Conservation (phyloP, 2,329 filamentous ascomycete species). For the Emmonsiellopsis sp. region DNA sequence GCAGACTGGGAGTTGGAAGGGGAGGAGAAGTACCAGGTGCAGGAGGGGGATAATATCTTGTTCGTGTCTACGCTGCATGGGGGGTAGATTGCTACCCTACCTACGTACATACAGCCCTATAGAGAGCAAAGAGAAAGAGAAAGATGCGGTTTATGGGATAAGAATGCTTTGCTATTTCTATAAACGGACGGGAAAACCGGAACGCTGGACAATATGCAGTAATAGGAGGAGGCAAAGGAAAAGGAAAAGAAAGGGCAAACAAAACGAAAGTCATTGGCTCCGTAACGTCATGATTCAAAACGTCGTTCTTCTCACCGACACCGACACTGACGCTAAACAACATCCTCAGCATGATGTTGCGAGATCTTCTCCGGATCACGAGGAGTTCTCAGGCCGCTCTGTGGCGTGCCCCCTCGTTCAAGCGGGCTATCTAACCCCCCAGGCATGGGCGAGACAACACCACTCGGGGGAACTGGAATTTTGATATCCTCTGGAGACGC, state of each 20-base stretch:
- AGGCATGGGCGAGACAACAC: slow-evolving; percentile 35
- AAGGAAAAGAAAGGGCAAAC: background rate
- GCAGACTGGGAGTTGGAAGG: slow-evolving; percentile 98
- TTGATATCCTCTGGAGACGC: slow-evolving; percentile 72
- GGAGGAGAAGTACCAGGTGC: slow-evolving; percentile 79
- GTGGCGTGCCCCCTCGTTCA: slow-evolving; percentile 34
- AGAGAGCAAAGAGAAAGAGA: too few species aligned
- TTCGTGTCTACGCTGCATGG: slow-evolving; percentile 97
- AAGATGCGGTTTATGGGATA: too few species aligned
- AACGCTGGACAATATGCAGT: background rate
- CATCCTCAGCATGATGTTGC: slow-evolving; percentile 37
- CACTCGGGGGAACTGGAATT: slow-evolving; percentile 61
- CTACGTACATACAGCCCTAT: background rate
- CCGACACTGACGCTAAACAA: slow-evolving; percentile 22
- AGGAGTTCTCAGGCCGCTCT: slow-evolving; percentile 33
- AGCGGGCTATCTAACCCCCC: slow-evolving; percentile 33
- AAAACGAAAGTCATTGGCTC: background rate
- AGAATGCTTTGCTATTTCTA: too few species aligned
- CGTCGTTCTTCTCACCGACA: background rate
- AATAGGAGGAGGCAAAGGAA: background rate
- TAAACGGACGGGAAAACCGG: too few species aligned
- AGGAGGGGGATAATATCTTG: slow-evolving; percentile 74
- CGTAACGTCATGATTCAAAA: background rate
- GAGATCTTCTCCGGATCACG: slow-evolving; percentile 36
- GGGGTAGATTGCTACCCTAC: slow-evolving; percentile 55